Conservation (phyloP, 1,284 basidiomycete genomes). For the Laetiporus sulphureus region DNA sequence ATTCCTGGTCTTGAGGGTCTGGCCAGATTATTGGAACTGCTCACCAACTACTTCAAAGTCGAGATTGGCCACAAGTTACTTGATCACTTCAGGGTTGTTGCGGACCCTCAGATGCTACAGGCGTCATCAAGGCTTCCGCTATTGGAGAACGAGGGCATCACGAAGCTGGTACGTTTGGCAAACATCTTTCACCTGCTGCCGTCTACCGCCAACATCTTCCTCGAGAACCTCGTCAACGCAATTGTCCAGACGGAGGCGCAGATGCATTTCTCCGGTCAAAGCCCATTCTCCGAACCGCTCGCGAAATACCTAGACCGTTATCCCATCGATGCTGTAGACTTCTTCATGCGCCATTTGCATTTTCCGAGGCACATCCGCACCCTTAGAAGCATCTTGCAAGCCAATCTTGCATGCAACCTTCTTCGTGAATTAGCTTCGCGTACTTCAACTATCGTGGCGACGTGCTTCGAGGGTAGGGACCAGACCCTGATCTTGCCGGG, state of each 20-base stretch:
- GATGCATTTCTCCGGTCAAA: constrained; percentile 85
- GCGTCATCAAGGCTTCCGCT: constrained; percentile 75
- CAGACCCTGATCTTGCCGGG: constrained; percentile 55
- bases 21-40: constrained; percentile 88
- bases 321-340: constrained; percentile 77
- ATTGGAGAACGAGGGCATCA: constrained; percentile 87
- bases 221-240: constrained; percentile 79
- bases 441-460: constrained; percentile 53
- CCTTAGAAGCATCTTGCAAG: constrained; percentile 74
- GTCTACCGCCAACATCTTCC: constrained; percentile 88
- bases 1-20: constrained; percentile 95
- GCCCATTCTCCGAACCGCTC: constrained; percentile 92
- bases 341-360: constrained; percentile 78
- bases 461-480: constrained; percentile 54
- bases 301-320: constrained; percentile 92
- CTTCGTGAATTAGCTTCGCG: constrained; percentile 68
- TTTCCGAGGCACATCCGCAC: constrained; percentile 75
- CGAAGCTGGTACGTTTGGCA: constrained; percentile 88
- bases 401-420: constrained; percentile 71
- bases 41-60: constrained; percentile 99
- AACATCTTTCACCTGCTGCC: constrained; percentile 97
- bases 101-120: constrained; percentile 80
- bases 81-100: constrained; percentile 90
- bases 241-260: constrained; percentile 93
- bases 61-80: constrained; percentile 98